Base-by-base conservation (phyloP, 2,329 filamentous ascomycete genomes). In the Alternaria incomplexa region DNA sequence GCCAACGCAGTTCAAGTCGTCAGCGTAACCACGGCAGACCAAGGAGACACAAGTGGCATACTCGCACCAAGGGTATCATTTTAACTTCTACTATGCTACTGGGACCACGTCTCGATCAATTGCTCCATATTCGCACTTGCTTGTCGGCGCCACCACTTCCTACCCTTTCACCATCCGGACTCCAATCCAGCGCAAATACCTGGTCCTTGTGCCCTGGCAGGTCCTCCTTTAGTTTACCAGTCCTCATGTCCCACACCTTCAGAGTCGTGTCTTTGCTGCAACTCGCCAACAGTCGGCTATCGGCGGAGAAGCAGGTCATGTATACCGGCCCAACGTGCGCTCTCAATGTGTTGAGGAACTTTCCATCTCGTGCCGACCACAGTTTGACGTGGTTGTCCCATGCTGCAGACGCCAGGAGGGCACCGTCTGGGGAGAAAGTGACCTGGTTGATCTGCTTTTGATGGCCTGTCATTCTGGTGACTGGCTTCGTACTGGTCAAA, bases 381-480 rank as follows among this genome's bases (percentile, higher is more conserved):
- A 97, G 82, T 81, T 97, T 97, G 71, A 95, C 93, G 73, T 95
- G 92, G 78, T 98, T 99, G 79, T 99, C 96, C 83, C 95, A 99
- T 5, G 91, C 90, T 9, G 92, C 90, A 40, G 92, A 96, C 9
- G 96, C 96, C 72, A 99, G 93, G 62, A 95, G 86, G 9, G 88
- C 85, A 32, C 93, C 95, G 75, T 98, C 94, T 0, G 95, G 93
- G 1, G 93, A 97, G 81, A 98, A 98, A 0, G 90, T 91, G 51
- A 98, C 94, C 77, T 97, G 92, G 79, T 98, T 97, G 70, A 98
- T 94, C 76, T 95, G 92, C 82, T 98, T 98, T 79, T 97, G 93
- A 75, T 99, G 96, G 3, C 96, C 96, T n/a, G 93, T 82, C 81
- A 98, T 87, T 32, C 93, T 86, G n/a, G 92, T 91, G 4, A 98